A percentile compares a stretch with the other conserved stretches of the same genome.
Evolutionary conservation across 2,329 filamentous ascomycete genomes (phyloP).

Genomic region (Xylaria sp.): DNA sequence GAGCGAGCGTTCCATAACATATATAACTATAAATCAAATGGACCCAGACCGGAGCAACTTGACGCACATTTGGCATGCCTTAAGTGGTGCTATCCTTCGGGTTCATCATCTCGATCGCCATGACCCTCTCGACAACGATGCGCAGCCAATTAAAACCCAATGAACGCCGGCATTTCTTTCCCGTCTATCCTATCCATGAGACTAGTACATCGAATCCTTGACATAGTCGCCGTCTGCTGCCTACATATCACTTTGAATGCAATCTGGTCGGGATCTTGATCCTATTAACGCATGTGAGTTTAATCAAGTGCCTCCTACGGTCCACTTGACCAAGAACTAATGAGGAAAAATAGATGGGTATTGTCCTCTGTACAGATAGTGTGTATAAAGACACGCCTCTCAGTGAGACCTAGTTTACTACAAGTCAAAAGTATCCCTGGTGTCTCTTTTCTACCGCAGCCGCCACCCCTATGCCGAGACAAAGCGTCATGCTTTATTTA

Average conservation of each 20-base stretch:
- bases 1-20: neutral
- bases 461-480: no score
- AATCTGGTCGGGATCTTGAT: neutral
- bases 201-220: neutral
- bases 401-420: no score
- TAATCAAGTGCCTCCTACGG: neutral
- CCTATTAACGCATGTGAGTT: neutral
- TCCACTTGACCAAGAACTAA: neutral
- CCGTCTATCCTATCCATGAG: neutral
- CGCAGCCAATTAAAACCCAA: neutral
- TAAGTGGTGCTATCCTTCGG: neutral
- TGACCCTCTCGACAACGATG: neutral
- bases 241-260: neutral
- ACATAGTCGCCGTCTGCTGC: neutral
- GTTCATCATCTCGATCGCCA: neutral
- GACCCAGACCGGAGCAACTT: neutral
- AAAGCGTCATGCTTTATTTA: no score
- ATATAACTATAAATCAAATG: conserved; percentile 11
- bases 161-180: no score
- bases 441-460: no score
- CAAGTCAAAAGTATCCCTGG: no score
- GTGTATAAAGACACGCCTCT: no score
- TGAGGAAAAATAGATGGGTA: no score
- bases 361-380: no score
- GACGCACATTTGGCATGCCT: neutral